These are phyloP conservation scores for Porogramme epimiltina DNA, from an alignment of 1,284 basidiomycete species.

Conservation along the genomic window DNA sequence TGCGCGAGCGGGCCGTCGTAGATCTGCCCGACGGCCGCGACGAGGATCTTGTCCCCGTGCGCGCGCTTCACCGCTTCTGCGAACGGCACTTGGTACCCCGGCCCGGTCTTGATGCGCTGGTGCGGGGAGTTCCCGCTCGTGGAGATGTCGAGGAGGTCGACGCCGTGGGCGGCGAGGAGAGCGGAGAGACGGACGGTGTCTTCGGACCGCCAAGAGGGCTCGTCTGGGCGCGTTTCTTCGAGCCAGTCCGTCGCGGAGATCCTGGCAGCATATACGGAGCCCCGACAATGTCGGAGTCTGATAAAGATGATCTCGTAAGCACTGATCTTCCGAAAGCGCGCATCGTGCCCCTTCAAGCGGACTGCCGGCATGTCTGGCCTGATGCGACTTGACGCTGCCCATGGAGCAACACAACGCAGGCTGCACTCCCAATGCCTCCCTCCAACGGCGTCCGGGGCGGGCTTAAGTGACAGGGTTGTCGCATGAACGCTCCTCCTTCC, in stretches of 20 bases:
- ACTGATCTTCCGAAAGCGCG: too few relatives aligned
- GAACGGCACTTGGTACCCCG: constrained; percentile 49
- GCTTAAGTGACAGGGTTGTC: too few relatives aligned
- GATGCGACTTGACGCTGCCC: too few relatives aligned
- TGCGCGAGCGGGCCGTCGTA: constrained; percentile 56
- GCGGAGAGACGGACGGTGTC: constrained; percentile 51
- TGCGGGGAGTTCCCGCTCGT: constrained; percentile 46
- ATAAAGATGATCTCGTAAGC: too few relatives aligned
- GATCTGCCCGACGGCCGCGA: constrained; percentile 64
- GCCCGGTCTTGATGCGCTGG: constrained; percentile 17
- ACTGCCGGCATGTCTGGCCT: too few relatives aligned
- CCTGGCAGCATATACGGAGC: constrained; percentile 33
- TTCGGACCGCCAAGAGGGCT: constrained; percentile 52
- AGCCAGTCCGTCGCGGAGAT: constrained; percentile 60
- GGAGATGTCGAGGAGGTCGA: constrained; percentile 53
- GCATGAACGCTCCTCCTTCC: too few relatives aligned
- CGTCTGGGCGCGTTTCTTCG: constrained; percentile 44
- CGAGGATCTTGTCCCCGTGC: constrained; percentile 38
- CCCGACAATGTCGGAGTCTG: too few relatives aligned
- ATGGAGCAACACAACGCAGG: too few relatives aligned
- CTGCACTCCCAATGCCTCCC: too few relatives aligned
- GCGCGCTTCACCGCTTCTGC: constrained; percentile 49
- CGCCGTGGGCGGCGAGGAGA: constrained; percentile 49
- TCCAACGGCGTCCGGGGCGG: too few relatives aligned
- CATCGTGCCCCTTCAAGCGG: too few relatives aligned